Evolutionary conservation across 768 basidiomycete genomes (phyloP), one percentile per base, ranked within the genome.

Genomic region (Amylocystis lapponica): DNA sequence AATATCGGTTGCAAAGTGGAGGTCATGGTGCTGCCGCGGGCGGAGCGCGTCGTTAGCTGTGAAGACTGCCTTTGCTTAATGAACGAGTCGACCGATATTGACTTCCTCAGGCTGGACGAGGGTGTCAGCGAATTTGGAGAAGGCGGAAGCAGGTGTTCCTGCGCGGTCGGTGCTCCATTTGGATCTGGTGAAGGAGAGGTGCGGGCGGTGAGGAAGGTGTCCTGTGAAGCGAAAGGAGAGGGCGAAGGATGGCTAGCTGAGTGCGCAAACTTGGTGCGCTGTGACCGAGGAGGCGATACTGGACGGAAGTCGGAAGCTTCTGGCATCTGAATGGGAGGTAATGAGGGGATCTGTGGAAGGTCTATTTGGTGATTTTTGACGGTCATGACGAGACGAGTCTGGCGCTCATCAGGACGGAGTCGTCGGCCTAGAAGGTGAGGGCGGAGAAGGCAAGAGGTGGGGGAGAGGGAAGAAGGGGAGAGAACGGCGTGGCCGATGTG

Each of bases 81-180:
- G 60, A 88, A 82, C 9, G 86, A 88, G 61, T 88, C 86, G 47
- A 81, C 84, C 17, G 86, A 88, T 47, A 83, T 63, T 22, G 85
- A 83, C 66, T 87, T 87, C 54, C 83, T 75, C 42, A 88, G 73
- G 46, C 57, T 61, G 35, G 68, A 64, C 17, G 68, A 55, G 17
- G 67, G 62, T 33, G 55, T 47, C 42, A 63, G 58, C 41, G 64
- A 57, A 27, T 63, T 56, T 26, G 47, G 43, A 25, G 47, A 46
- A 21, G 53, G 46, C 17, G 54, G 45, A 34, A 57, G 55, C 41
- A 52, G 41, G 36, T 47, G 48, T 29, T 59, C 43, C 54, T 55
- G 41, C 60, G 59, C 27, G 54, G 40, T 29, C 50, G 45, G 16
- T 6, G 19, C 19, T 13, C 19, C 17, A 42, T 42, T 17, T 22